These are phyloP conservation scores for Irpex rosettiformis DNA, from an alignment of 1,284 basidiomycete genomes.

Conservation along the genomic window DNA sequence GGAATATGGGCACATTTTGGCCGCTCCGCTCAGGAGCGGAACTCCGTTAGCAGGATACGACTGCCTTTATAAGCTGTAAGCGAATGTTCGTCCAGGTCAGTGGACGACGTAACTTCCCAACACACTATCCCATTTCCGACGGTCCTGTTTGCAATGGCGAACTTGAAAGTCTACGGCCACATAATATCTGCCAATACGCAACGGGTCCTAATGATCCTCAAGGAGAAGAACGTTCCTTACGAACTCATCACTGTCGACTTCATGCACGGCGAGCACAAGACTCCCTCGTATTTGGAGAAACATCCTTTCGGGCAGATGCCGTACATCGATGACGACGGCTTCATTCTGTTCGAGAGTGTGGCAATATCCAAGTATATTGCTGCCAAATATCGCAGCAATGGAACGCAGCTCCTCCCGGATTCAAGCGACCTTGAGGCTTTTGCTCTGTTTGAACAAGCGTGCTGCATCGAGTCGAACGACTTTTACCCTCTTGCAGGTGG, in stretches of 20 bases:
- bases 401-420: not conserved
- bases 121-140: too few relatives aligned
- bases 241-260: constrained; percentile 44
- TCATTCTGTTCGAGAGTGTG: constrained; percentile 47
- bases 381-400: constrained; percentile 14
- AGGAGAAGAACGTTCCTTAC: constrained; percentile 53
- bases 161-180: constrained; percentile 47
- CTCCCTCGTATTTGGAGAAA: constrained; percentile 35
- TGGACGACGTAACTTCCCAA: too few relatives aligned
- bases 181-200: constrained; percentile 41
- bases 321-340: constrained; percentile 53
- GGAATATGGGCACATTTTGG: too few relatives aligned
- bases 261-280: constrained; percentile 43
- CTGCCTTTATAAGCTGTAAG: too few relatives aligned
- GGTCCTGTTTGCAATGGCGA: too few relatives aligned
- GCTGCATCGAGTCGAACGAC: not conserved
- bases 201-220: constrained; percentile 40
- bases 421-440: not conserved
- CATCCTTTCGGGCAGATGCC: constrained; percentile 71
- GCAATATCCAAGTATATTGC: constrained; percentile 50
- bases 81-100: too few relatives aligned
- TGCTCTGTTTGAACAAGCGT: not conserved
- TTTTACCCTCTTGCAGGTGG: not conserved
- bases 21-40: too few relatives aligned
- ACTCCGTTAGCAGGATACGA: too few relatives aligned